Evolutionary conservation across 306 rosid genomes (phyloP).

Genomic region (Geum urbanum): DNA sequence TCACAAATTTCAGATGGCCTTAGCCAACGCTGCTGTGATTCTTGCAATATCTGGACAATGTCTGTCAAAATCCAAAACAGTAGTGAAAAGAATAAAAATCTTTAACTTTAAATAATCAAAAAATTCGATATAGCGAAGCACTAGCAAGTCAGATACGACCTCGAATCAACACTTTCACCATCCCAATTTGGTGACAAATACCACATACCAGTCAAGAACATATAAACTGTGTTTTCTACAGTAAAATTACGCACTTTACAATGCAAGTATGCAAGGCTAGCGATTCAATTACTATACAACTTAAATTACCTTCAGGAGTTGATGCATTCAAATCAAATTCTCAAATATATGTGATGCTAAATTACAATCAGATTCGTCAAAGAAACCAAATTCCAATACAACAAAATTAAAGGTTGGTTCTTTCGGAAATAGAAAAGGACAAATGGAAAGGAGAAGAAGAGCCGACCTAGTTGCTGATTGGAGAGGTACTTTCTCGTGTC

Average conservation of each 20-base stretch:
- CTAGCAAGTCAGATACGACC: not conserved
- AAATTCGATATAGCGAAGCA: not conserved
- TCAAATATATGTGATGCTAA: not conserved
- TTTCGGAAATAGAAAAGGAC: not conserved
- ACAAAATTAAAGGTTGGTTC: not conserved
- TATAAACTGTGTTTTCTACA: not conserved
- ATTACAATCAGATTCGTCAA: not conserved
- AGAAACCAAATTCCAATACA: not conserved
- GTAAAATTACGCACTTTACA: not conserved
- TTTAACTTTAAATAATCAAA: not conserved
- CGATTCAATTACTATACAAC: not conserved
- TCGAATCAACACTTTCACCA: not conserved
- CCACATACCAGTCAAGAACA: not conserved
- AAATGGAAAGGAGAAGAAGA: conserved; percentile 2
- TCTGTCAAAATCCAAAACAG: conserved; percentile 26
- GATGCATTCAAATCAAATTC: not conserved
- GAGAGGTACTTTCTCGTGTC: conserved; percentile 34
- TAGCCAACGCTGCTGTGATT: conserved; percentile 67
- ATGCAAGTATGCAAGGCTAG: not conserved
- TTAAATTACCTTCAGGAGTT: not conserved
- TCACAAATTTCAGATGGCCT: conserved; percentile 66
- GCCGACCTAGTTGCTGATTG: conserved; percentile 45
- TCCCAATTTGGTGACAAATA: not conserved
- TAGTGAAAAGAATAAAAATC: not conserved
- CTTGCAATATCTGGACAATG: conserved; percentile 44